Evolutionary conservation across 768 basidiomycete species (phyloP).

Genomic region (Macrolepiota albuminosa): DNA sequence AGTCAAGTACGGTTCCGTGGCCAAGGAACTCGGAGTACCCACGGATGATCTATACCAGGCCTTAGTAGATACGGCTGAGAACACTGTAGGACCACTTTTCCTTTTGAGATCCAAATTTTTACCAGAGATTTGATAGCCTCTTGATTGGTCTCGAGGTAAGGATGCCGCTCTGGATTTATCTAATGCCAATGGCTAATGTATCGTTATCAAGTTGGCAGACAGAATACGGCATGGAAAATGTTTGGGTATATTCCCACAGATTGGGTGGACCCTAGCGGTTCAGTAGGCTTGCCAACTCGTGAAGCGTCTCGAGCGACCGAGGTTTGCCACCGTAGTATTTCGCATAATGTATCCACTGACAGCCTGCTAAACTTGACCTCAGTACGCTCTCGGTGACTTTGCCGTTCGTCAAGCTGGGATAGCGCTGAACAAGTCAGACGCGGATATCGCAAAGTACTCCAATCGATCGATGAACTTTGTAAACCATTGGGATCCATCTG

Average conservation of each 20-base stretch:
- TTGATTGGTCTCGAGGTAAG: constrained; percentile 43
- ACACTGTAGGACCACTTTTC: constrained; percentile 31
- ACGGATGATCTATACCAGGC: constrained; percentile 45
- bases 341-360: not conserved
- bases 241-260: constrained; percentile 46
- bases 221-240: constrained; percentile 48
- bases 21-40: constrained; percentile 35
- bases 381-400: constrained; percentile 49
- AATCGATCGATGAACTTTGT: constrained; percentile 50
- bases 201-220: constrained; percentile 33
- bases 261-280: constrained; percentile 44
- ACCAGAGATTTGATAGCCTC: constrained; percentile 27
- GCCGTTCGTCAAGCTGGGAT: constrained; percentile 47
- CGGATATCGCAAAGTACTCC: constrained; percentile 37
- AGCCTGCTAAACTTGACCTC: not conserved
- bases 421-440: constrained; percentile 31
- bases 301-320: constrained; percentile 47
- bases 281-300: constrained; percentile 42
- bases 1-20: constrained; percentile 36
- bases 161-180: not conserved
- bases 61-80: constrained; percentile 46
- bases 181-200: not conserved
- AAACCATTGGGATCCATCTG: constrained; percentile 43
- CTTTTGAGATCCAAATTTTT: not conserved
- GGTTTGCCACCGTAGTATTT: constrained; percentile 19